Conservation (phyloP, 2,329 filamentous ascomycete genomes). For the Rhynchosporium secalis region DNA sequence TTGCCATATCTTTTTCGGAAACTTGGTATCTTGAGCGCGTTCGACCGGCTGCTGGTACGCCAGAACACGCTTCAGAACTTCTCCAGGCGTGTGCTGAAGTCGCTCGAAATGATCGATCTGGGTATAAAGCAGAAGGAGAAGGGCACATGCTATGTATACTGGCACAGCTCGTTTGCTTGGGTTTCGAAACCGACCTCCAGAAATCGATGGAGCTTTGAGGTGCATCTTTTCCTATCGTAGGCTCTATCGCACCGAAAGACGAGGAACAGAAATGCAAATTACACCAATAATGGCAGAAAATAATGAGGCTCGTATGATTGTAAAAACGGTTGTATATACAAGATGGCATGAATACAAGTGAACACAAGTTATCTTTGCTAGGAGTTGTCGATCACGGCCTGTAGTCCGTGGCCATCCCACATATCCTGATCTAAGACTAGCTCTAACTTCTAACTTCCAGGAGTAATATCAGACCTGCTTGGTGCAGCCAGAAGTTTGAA, state of each 20-base stretch:
- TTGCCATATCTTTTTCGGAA: constrained; percentile 73
- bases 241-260: background rate
- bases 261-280: background rate
- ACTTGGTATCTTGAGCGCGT: constrained; percentile 38
- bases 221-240: constrained; percentile 8
- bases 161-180: constrained; percentile 32
- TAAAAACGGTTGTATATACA: background rate
- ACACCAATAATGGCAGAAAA: background rate
- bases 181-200: constrained; percentile 15
- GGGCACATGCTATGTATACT: constrained; percentile 31
- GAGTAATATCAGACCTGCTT: constrained; percentile 3
- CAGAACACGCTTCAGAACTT: constrained; percentile 18
- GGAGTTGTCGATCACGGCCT: background rate
- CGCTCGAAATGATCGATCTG: constrained; percentile 24
- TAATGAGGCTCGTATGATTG: background rate
- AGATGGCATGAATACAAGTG: background rate
- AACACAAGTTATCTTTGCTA: constrained; percentile 1
- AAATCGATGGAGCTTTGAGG: constrained; percentile 8
- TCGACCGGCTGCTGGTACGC: constrained; percentile 14
- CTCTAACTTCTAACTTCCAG: background rate
- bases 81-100: constrained; percentile 13
- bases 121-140: constrained; percentile 33
- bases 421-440: constrained; percentile 3
- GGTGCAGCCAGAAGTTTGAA: constrained; percentile 7
- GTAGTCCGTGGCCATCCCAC: background rate